Evolutionary conservation across 495 filamentous ascomycete species (phyloP), one percentile per base, ranked within the genome.

Genomic region (Daldinia vernicosa): DNA sequence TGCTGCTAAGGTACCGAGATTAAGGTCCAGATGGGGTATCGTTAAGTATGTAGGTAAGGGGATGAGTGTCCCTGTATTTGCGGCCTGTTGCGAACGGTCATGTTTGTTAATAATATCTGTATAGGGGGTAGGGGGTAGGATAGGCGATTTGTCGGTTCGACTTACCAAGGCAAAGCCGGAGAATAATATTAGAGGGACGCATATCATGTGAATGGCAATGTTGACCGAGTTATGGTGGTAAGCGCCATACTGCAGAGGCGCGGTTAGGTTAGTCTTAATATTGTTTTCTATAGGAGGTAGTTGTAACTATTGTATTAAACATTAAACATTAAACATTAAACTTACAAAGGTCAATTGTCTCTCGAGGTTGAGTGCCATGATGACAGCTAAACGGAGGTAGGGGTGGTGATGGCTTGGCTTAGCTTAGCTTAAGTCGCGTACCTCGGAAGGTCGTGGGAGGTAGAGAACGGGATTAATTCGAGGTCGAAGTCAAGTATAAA

Each of bases 191-290:
- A 92, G 75, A 1, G 95, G 95, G 8, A 99, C 94, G 77, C 92
- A 98, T 26, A 89, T 84, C 74, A 97, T 90, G 78, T 99, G 95
- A 72, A 99, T 97, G 24, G 87, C 86, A 60, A 98, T 82, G 75
- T 99, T 99, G 75, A 96, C 92, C 8, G 88, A 83, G 80, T 97
- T 91, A 78, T 92, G 90, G 78, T 99, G 95, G 78, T 99, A 98
- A 30, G 93, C 88, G 74, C 95, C 95, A 86, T 99, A 99, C 95
- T 98, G 67, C 50, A 60, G 39, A 57, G 15, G 14, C 33, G 22
- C 9, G 47, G 62, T 67, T 33, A 69, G 47, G 62, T 67, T 33
- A 69, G 57, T 30, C n/a, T 35, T 27, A 15, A 39, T 1, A 6
- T 43, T 43, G 5, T 15, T 22, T 2, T 43, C 39, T 19, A 45